Conservation (phyloP, 1,284 basidiomycete species). For the Trametes polyzona region DNA sequence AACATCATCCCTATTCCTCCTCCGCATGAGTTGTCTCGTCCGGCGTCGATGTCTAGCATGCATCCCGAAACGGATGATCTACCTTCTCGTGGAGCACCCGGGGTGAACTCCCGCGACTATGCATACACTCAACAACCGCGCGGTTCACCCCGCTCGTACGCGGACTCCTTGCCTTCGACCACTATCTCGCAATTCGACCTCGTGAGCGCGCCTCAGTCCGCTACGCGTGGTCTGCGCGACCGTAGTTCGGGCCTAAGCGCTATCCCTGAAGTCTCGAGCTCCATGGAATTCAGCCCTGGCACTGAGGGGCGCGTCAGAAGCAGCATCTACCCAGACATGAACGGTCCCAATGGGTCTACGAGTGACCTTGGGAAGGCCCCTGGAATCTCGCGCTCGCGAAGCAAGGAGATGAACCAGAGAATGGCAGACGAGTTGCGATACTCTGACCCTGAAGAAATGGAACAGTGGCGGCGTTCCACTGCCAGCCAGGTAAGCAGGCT, state of each 20-base stretch:
- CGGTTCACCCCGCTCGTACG: conserved; percentile 29
- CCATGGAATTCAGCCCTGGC: conserved; percentile 34
- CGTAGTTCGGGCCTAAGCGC: conserved; percentile 39
- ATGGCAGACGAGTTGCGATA: conserved; percentile 40
- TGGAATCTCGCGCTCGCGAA: conserved; percentile 17
- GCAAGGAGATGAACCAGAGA: conserved; percentile 19
- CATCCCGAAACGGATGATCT: conserved; percentile 8
- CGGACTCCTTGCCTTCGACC: conserved; percentile 36
- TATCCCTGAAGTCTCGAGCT: conserved; percentile 45
- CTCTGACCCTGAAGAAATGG: conserved; percentile 39
- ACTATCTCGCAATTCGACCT: conserved; percentile 47
- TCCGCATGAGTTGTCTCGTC: conserved; percentile 30
- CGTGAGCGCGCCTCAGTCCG: conserved; percentile 36
- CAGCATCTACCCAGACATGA: conserved; percentile 32
- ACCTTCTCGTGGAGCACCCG: background rate
- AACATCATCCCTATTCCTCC: conserved; percentile 32
- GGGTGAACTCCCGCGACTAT: conserved; percentile 25
- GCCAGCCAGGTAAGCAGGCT: conserved; percentile 29
- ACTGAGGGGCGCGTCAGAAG: conserved; percentile 27
- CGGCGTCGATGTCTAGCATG: conserved; percentile 14
- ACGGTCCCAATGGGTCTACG: conserved; percentile 24
- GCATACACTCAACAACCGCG: conserved; percentile 20
- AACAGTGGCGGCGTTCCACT: conserved; percentile 41
- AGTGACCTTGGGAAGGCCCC: conserved; percentile 9
- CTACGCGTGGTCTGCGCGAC: conserved; percentile 22